Evolutionary conservation across 352 stramenopile genomes (phyloP).

Genomic region (Thalassiosira exigua): DNA sequence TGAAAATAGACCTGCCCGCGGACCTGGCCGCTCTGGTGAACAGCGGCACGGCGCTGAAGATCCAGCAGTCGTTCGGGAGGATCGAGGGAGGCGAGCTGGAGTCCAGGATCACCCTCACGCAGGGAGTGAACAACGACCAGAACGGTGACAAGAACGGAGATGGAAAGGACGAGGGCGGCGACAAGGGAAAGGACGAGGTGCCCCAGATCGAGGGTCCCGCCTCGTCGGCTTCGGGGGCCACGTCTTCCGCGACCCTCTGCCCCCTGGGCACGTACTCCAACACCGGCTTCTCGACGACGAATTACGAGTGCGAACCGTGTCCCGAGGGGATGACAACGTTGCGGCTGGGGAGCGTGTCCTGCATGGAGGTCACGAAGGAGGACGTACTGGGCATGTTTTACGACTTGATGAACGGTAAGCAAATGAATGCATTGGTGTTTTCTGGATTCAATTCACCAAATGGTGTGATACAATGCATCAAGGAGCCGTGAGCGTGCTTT

Average conservation of each 20-base stretch:
- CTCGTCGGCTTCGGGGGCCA: neutral
- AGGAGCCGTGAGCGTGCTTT: too few species aligned
- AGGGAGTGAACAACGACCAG: neutral
- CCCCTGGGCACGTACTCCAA: conserved; percentile 67
- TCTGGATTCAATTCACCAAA: too few species aligned
- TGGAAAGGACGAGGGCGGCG: neutral
- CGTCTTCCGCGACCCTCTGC: conserved; percentile 57
- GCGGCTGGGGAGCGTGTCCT: conserved; percentile 51
- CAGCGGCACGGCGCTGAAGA: neutral
- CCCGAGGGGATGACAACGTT: conserved; percentile 55
- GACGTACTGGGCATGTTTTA: conserved; percentile 76
- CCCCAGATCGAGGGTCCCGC: neutral
- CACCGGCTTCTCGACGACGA: conserved; percentile 55
- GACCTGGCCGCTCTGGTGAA: neutral
- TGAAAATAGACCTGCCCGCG: conserved; percentile 5
- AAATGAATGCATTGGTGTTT: too few species aligned
- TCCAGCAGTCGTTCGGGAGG: neutral
- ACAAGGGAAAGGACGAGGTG: neutral
- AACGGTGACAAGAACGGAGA: neutral
- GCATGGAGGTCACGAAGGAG: conserved; percentile 41
- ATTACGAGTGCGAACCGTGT: conserved; percentile 57
- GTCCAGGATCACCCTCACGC: too few species aligned
- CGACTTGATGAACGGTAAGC: conserved; percentile 58
- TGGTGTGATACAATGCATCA: too few species aligned
- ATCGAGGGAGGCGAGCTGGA: too few species aligned